Evolutionary conservation across 169 alveolate species (phyloP), one percentile per base, ranked within the genome.

Genomic region (Plasmodium yoelii): DNA sequence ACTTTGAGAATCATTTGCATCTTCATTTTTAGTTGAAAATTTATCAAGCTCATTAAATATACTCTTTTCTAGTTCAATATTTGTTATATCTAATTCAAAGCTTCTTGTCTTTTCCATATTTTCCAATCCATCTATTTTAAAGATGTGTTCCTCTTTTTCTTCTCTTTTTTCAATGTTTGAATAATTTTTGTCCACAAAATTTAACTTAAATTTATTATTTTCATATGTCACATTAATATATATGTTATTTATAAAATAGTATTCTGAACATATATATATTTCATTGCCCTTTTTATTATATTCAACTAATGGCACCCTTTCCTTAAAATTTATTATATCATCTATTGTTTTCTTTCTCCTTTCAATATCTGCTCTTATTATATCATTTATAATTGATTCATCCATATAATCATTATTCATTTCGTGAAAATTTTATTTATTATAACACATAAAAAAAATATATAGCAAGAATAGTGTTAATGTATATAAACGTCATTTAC

Each of bases 361-460:
- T 44, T 82, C 84, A 82, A 82, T 67, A 82, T 82, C 24, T 42
- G 24, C 68, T 82, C 65, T 67, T 55, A 82, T 65, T 53, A 82
- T 13, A 67, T 82, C 84, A 53, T 53, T 55, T 56, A 67, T 51
- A 39, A 82, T 5, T 53, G 56, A 55, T 42, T 44, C 39, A 44
- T 77, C 65, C 47, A 39, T 22, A 15, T 53, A 61, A 65, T 55
- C 60, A 55, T 67, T 53, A 71, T 19, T 82, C 90, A 82, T 82
- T 65, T 82, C 82, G 42, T 34, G 55, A 28, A 26, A 22, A 44
- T 10, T 4, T 34, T 26, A 22, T 57, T 5, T 6, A 24, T 56
- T 42, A 56, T 28, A 42, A 10, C 28, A 44, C 13, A 73, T 10
- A 7, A 19, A 73, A 73, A 73, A 57, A 51, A 51, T 34, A 34